A percentile compares a stretch with the other conserved stretches of the same genome.
Evolutionary conservation across 805 yeast genomes (phyloP).

Genomic region (Pichia sporocuriosa): DNA sequence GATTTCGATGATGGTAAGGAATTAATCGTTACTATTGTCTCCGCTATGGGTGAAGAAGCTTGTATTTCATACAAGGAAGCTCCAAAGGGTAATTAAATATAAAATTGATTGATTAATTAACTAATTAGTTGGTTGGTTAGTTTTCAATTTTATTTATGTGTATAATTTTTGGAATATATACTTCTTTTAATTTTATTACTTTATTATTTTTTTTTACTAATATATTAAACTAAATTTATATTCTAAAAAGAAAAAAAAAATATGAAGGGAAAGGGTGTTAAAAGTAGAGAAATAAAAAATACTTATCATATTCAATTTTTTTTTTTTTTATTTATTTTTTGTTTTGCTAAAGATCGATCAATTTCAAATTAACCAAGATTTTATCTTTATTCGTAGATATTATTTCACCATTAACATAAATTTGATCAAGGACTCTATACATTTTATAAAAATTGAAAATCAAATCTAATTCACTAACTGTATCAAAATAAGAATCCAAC

Average conservation of each 20-base stretch:
- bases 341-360: slow-evolving; percentile 54
- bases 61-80: slow-evolving; percentile 98
- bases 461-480: slow-evolving; percentile 88
- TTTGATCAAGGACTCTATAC: slow-evolving; percentile 76
- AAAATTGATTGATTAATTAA: no score
- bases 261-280: no score
- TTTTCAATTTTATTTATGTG: not conserved
- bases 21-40: slow-evolving; percentile 89
- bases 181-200: no score
- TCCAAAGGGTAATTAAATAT: slow-evolving; percentile 57
- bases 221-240: no score
- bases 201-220: no score
- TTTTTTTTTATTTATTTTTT: slow-evolving; percentile 23
- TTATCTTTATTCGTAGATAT: slow-evolving; percentile 70
- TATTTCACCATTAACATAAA: slow-evolving; percentile 85
- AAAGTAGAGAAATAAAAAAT: no score
- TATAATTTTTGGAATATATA: no score
- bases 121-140: slow-evolving; percentile 7
- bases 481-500: slow-evolving; percentile 77
- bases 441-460: slow-evolving; percentile 88
- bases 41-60: slow-evolving; percentile 99
- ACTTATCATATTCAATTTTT: no score
- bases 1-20: slow-evolving; percentile 99
- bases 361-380: not conserved
- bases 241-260: no score